A percentile compares a stretch with the other conserved stretches of the same genome.
Conservation (phyloP, 768 basidiomycete species). For the Psilocybe cyanescens region DNA sequence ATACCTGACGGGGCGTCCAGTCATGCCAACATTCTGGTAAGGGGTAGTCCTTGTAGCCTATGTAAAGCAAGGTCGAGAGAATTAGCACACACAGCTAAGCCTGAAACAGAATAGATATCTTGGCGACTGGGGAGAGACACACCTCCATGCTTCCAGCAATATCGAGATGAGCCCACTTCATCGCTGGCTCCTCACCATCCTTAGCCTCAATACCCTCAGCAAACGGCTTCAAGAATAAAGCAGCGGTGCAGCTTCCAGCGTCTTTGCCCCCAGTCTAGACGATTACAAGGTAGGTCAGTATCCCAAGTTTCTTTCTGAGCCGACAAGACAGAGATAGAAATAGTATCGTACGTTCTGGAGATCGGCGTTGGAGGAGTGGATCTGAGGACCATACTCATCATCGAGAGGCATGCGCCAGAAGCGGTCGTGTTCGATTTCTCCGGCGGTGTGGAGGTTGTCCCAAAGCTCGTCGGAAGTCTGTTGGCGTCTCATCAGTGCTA, state of each 20-base stretch:
- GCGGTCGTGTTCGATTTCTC: slow-evolving; percentile 75
- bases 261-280: slow-evolving; percentile 71
- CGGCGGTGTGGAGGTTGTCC: slow-evolving; percentile 68
- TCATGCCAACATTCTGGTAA: slow-evolving; percentile 79
- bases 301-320: no score
- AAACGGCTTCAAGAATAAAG: slow-evolving; percentile 85
- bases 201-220: slow-evolving; percentile 73
- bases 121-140: slow-evolving; percentile 19
- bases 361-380: slow-evolving; percentile 79
- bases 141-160: slow-evolving; percentile 82
- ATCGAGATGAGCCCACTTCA: slow-evolving; percentile 89
- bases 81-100: no score
- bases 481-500: background rate
- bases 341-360: slow-evolving; percentile 64
- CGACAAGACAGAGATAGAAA: background rate
- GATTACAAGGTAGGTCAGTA: background rate
- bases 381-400: slow-evolving; percentile 79
- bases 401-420: slow-evolving; percentile 93
- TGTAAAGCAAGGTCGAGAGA: no score
- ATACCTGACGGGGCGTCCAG: slow-evolving; percentile 78
- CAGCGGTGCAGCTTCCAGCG: slow-evolving; percentile 80
- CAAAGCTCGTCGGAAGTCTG: slow-evolving; percentile 80
- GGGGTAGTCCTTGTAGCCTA: slow-evolving; percentile 50
- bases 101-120: background rate
- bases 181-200: slow-evolving; percentile 52